Conservation (phyloP, 2,329 filamentous ascomycete species). For the Penicillium sp. region DNA sequence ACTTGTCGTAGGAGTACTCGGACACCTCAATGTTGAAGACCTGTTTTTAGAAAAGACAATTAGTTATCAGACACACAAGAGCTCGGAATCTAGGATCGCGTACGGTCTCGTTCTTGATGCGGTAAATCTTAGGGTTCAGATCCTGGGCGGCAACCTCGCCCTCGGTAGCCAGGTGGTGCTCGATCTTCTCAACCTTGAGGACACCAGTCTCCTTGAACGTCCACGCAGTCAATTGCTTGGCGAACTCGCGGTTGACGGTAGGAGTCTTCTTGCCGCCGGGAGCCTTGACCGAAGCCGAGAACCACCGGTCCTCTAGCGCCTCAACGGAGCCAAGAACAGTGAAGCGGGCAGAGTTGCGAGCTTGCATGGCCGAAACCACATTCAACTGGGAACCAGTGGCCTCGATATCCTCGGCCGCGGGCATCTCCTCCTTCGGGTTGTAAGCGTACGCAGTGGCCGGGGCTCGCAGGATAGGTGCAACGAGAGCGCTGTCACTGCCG, state of each 20-base stretch:
- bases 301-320: conserved; percentile 87
- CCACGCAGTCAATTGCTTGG: conserved; percentile 87
- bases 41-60: conserved; percentile 55
- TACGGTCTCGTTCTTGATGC: conserved; percentile 96
- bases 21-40: conserved; percentile 87
- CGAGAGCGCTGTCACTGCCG: conserved; percentile 74
- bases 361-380: conserved; percentile 85
- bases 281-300: conserved; percentile 75
- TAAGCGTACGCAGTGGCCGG: conserved; percentile 89
- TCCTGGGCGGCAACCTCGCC: conserved; percentile 57
- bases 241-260: conserved; percentile 84
- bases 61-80: conserved; percentile 10
- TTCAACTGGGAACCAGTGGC: conserved; percentile 82
- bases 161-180: conserved; percentile 70
- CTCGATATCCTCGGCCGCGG: conserved; percentile 78
- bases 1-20: conserved; percentile 78
- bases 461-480: conserved; percentile 82
- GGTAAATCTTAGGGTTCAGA: conserved; percentile 83
- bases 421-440: conserved; percentile 84
- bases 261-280: conserved; percentile 62
- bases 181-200: conserved; percentile 78
- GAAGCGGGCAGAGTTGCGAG: conserved; percentile 89
- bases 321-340: conserved; percentile 85
- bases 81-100: conserved; percentile 50
- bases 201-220: conserved; percentile 94